Evolutionary conservation across 768 basidiomycete species (phyloP).

Genomic region (Macrolepiota albuminosa): DNA sequence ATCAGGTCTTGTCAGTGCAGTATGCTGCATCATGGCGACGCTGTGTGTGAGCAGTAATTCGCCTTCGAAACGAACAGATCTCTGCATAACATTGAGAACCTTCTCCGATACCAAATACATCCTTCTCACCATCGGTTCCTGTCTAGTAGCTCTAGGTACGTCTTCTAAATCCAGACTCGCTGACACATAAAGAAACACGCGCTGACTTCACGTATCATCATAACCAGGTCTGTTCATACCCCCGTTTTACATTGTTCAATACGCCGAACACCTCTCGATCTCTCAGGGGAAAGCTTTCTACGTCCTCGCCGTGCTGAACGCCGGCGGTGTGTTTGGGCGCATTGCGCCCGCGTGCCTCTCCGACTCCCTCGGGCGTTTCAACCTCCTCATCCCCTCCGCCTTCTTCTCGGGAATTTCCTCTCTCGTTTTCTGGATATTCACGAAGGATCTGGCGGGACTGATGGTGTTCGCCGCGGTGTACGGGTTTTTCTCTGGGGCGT

Average conservation of each 20-base stretch:
- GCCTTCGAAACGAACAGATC: conserved; percentile 22
- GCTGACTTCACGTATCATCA: not conserved
- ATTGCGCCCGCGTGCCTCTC: conserved; percentile 59
- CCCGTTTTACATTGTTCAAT: conserved; percentile 65
- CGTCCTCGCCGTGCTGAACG: conserved; percentile 65
- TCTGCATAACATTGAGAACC: conserved; percentile 25
- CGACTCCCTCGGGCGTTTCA: conserved; percentile 63
- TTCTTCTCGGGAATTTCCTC: conserved; percentile 59
- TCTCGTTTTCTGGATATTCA: conserved; percentile 53
- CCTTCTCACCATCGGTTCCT: conserved; percentile 49
- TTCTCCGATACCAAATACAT: conserved; percentile 49
- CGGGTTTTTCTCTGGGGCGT: conserved; percentile 64
- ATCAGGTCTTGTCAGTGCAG: conserved; percentile 45
- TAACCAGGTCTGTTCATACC: conserved; percentile 62
- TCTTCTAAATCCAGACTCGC: not conserved
- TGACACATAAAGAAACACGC: not conserved
- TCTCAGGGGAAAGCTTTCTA: conserved; percentile 40
- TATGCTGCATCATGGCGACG: conserved; percentile 42
- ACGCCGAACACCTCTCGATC: conserved; percentile 41
- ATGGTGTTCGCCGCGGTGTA: conserved; percentile 51
- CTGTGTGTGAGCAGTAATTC: conserved; percentile 39
- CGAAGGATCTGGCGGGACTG: conserved; percentile 33
- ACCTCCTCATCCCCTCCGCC: conserved; percentile 58
- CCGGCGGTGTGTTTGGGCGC: conserved; percentile 61
- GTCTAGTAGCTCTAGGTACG: conserved; percentile 59